Conservation (phyloP, 768 basidiomycete genomes). For the Daedalea quercina region DNA sequence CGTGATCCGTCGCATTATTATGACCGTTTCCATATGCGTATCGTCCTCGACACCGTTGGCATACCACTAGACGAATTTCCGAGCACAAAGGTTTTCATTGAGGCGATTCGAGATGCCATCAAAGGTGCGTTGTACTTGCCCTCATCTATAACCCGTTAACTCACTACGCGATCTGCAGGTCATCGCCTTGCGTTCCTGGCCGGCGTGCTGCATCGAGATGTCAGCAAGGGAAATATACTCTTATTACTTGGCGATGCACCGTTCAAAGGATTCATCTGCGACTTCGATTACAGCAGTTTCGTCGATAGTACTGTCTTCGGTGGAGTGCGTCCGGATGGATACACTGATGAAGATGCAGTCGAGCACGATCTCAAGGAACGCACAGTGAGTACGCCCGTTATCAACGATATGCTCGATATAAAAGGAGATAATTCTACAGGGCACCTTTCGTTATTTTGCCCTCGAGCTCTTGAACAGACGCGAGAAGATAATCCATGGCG, state of each 20-base stretch:
- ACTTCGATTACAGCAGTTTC: slow-evolving; percentile 12
- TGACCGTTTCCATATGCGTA: slow-evolving; percentile 8
- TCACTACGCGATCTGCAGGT: neutral
- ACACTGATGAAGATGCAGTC: neutral
- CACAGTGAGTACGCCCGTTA: neutral
- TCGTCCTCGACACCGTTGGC: slow-evolving; percentile 6
- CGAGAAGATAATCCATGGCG: neutral
- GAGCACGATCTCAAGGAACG: neutral
- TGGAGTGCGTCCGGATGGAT: neutral
- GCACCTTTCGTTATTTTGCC: slow-evolving; percentile 1
- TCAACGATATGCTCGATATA: neutral
- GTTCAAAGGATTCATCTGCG: slow-evolving; percentile 6
- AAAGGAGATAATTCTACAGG: neutral
- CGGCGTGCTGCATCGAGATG: slow-evolving; percentile 8
- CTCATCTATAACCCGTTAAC: no score
- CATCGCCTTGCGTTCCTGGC: neutral
- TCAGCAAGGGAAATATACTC: slow-evolving; percentile 11
- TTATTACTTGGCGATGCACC: neutral
- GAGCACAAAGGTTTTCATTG: slow-evolving; percentile 1
- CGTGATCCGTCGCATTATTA: no score
- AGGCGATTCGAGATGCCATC: slow-evolving; percentile 7
- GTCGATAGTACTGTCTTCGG: neutral
- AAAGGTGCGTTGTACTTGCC: neutral
- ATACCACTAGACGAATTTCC: slow-evolving; percentile 3
- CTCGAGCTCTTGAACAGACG: neutral